Evolutionary conservation across 768 basidiomycete genomes (phyloP).

Genomic region (Tubosaeta sp.): DNA sequence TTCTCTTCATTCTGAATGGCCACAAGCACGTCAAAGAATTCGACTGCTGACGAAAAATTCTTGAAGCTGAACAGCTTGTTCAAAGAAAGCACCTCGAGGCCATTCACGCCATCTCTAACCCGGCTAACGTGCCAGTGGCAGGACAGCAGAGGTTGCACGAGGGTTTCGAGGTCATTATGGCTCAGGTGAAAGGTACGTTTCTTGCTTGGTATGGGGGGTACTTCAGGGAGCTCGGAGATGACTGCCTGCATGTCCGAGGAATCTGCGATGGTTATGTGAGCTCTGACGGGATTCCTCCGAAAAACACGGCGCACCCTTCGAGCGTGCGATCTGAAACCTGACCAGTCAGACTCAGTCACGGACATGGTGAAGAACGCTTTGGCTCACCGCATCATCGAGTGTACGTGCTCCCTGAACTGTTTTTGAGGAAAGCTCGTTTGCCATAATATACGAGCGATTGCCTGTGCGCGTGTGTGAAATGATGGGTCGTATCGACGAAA

Average conservation of each 20-base stretch:
- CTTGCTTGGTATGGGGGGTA: slow-evolving; percentile 26
- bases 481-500: not conserved
- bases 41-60: slow-evolving; percentile 19
- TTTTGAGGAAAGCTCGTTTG: slow-evolving; percentile 2
- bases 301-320: slow-evolving; percentile 15
- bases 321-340: slow-evolving; percentile 19
- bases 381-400: slow-evolving; percentile 21
- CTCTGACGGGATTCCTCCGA: not conserved
- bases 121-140: slow-evolving; percentile 25
- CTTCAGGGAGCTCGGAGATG: slow-evolving; percentile 16
- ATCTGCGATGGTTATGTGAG: slow-evolving; percentile 9
- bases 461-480: not conserved
- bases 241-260: slow-evolving; percentile 14
- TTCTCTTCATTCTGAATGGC: slow-evolving; percentile 29
- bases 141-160: slow-evolving; percentile 35
- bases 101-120: slow-evolving; percentile 5
- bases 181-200: slow-evolving; percentile 35
- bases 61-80: slow-evolving; percentile 29
- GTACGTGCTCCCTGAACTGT: slow-evolving; percentile 1
- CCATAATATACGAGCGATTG: not conserved
- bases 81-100: slow-evolving; percentile 17
- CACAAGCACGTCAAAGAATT: slow-evolving; percentile 27
- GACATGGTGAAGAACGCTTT: not conserved
- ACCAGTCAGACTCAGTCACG: not conserved
- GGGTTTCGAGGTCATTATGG: slow-evolving; percentile 30